Conservation (phyloP, 2,329 filamentous ascomycete species). For the Calonectria ilicicola region DNA sequence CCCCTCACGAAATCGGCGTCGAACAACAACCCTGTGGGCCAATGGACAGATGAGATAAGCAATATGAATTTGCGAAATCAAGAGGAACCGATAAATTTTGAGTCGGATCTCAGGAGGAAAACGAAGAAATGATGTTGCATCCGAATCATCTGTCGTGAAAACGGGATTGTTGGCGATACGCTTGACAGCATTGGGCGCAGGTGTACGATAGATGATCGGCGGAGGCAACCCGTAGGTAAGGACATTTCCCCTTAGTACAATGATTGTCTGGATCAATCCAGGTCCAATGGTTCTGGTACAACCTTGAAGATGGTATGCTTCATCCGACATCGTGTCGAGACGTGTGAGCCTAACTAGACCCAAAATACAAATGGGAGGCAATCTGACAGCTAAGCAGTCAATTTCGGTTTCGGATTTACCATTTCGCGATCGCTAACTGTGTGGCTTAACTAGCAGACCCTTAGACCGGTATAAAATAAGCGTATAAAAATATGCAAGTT, state of each 20-base stretch:
- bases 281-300: background rate
- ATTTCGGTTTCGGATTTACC: background rate
- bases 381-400: background rate
- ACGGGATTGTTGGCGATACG: background rate
- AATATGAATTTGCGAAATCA: background rate
- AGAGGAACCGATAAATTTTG: background rate
- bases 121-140: background rate
- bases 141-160: background rate
- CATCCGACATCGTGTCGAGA: background rate
- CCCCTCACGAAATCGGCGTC: background rate
- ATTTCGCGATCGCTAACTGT: background rate
- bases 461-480: no score
- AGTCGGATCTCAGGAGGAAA: slow-evolving; percentile 1
- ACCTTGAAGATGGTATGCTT: background rate
- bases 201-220: background rate
- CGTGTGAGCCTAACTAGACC: no score
- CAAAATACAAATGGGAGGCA: no score
- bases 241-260: background rate
- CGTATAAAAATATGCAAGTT: background rate
- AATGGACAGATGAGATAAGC: background rate
- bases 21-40: background rate
- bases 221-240: background rate
- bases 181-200: background rate
- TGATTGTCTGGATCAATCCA: background rate
- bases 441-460: background rate